A percentile compares a stretch with the other conserved stretches of the same genome.
Evolutionary conservation across 2,329 filamentous ascomycete genomes (phyloP).

Genomic region (Botrytis cinerea): DNA sequence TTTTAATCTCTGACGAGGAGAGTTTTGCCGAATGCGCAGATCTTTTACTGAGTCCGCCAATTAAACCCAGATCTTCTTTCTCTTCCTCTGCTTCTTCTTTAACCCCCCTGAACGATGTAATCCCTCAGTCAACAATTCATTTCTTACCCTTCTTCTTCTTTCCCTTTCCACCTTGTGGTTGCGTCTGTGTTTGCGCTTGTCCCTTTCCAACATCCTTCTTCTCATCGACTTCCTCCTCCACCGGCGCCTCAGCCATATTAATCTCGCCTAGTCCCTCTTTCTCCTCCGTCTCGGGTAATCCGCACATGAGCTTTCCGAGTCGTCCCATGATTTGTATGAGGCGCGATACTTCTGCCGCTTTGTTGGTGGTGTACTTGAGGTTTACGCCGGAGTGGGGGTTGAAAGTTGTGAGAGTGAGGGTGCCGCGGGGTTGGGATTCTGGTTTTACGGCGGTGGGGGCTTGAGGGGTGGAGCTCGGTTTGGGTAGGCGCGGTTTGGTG

Average conservation of each 20-base stretch:
- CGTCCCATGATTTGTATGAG: conserved; percentile 74
- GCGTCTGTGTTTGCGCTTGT: conserved; percentile 43
- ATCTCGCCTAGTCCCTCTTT: conserved; percentile 35
- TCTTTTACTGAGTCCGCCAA: not conserved
- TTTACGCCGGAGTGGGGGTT: conserved; percentile 79
- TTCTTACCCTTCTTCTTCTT: conserved; percentile 75
- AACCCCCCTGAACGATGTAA: not conserved
- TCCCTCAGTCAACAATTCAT: conserved; percentile 44
- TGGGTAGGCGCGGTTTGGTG: conserved; percentile 36
- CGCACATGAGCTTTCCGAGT: conserved; percentile 68
- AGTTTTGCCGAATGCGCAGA: not conserved
- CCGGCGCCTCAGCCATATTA: conserved; percentile 44
- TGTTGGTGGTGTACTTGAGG: conserved; percentile 89
- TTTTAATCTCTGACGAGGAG: not conserved
- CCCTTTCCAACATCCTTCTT: conserved; percentile 40
- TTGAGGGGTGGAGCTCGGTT: conserved; percentile 40
- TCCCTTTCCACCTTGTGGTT: conserved; percentile 51
- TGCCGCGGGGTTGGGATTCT: conserved; percentile 54
- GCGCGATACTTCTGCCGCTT: conserved; percentile 85
- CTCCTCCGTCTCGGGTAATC: conserved; percentile 47
- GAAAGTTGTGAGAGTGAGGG: conserved; percentile 84
- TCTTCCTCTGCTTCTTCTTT: not conserved
- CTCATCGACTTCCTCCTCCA: conserved; percentile 46
- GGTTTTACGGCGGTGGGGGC: conserved; percentile 46
- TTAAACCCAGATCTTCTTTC: not conserved